Conservation (phyloP, 1,284 basidiomycete genomes). For the Peniophora sp. region DNA sequence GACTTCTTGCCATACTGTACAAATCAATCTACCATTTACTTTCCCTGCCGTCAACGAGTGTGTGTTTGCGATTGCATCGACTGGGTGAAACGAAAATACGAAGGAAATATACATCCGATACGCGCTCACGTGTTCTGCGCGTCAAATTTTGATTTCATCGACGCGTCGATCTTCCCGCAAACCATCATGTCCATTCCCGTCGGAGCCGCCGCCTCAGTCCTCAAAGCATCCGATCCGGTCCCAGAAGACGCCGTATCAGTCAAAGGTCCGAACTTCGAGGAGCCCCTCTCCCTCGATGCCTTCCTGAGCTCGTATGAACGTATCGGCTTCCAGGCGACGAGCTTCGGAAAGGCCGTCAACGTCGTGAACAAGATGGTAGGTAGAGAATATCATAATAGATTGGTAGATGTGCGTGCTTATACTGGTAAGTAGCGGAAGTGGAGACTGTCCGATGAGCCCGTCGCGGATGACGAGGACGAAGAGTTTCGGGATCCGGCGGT, state of each 20-base stretch:
- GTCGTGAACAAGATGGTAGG: constrained; percentile 86
- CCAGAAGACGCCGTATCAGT: constrained; percentile 68
- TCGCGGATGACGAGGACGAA: constrained; percentile 60
- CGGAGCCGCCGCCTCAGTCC: constrained; percentile 62
- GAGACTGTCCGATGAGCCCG: constrained; percentile 77
- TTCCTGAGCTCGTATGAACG: constrained; percentile 78
- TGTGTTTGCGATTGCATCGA: too few species aligned
- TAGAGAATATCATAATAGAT: neutral
- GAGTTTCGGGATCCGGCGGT: constrained; percentile 51
- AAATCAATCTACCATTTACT: too few species aligned
- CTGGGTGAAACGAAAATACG: too few species aligned
- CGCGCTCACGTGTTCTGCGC: too few species aligned
- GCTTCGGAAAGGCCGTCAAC: constrained; percentile 81
- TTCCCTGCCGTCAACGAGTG: too few species aligned
- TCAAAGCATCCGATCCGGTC: constrained; percentile 76
- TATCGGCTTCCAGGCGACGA: constrained; percentile 95
- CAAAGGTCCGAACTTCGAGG: constrained; percentile 83
- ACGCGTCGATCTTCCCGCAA: too few species aligned
- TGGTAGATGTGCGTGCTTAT: constrained; percentile 6
- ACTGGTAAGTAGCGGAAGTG: constrained; percentile 53
- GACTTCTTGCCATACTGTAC: too few species aligned
- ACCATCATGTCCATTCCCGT: constrained; percentile 24
- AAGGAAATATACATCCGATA: too few species aligned
- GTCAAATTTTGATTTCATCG: too few species aligned
- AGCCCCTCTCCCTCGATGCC: constrained; percentile 57